Base-by-base conservation (phyloP, 441 rosid species). In the Viola pubescens region DNA sequence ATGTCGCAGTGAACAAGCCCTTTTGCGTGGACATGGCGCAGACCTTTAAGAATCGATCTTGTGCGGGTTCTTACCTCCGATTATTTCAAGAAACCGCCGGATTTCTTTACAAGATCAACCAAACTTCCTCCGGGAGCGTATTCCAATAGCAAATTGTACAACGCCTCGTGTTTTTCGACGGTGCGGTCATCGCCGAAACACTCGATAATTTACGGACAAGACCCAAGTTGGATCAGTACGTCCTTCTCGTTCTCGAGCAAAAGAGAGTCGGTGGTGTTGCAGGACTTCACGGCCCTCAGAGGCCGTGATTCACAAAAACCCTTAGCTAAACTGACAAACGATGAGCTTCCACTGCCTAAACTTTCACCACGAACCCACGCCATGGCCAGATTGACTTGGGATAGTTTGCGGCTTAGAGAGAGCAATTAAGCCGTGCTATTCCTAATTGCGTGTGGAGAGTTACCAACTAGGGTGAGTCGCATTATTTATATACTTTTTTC, bases 1-100 rank as follows among this genome's bases (percentile, higher is more conserved):
- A 91, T 48, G 48, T 91, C 98, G 59, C 92, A 84, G 77, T 91
- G 98, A 63, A 75, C 83, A 38, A 86, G 83, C 56, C 95, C 92
- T 40, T 68, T 80, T 0, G 79, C 68, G 72, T 91, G 98, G 42
- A 91, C 66, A 47, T 78, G 80, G 53, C 71, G 69, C 6, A 91
- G 68, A 4, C 95, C 98, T 54, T 80, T 68, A n/a, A 91, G 82
- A 37, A 88, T 60, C 52, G 87, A 77, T 54, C 72, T 73, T 0
- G 89, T 64, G 68, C 73, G 62, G 11, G 69, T 19, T 9, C 69
- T 69, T 9, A 78, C 82, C 4, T 75, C 72, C 6, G 74, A 38
- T 59, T 91, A 95, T 67, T 57, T 58, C 64, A 85, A 66, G 10
- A 63, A 60, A 0, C 90, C 84, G 12, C 74, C 77, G 26, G 52